Evolutionary conservation across 1,284 basidiomycete species (phyloP).

Genomic region (Trichosporon asahii): DNA sequence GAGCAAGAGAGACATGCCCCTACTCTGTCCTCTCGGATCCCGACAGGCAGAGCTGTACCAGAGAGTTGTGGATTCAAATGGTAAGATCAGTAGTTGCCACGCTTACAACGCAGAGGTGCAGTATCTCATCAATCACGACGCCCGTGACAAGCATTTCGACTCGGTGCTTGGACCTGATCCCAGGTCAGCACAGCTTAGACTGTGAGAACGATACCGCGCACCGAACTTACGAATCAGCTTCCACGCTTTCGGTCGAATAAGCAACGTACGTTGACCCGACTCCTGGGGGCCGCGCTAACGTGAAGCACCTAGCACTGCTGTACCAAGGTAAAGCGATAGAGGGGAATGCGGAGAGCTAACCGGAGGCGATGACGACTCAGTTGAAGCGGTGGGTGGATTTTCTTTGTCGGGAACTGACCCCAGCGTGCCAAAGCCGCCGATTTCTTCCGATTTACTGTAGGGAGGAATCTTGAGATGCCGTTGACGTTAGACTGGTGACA

Average conservation of each 20-base stretch:
- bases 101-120: constrained; percentile 42
- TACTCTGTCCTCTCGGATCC: constrained; percentile 54
- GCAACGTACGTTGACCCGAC: constrained; percentile 38
- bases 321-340: constrained; percentile 35
- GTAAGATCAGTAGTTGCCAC: constrained; percentile 15
- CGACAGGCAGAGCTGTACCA: constrained; percentile 52
- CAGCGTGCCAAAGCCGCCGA: no score
- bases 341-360: background rate
- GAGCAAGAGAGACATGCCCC: constrained; percentile 54
- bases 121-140: constrained; percentile 49
- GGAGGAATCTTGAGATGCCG: no score
- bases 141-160: constrained; percentile 10
- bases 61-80: constrained; percentile 46
- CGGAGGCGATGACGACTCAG: constrained; percentile 35
- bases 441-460: no score
- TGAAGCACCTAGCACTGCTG: constrained; percentile 46
- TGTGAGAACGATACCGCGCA: no score
- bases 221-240: no score
- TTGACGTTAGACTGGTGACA: constrained; percentile 30
- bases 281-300: background rate
- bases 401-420: no score
- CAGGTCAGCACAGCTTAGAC: constrained; percentile 34
- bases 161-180: constrained; percentile 30
- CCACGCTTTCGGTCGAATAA: constrained; percentile 40
- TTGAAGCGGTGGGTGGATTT: constrained; percentile 27